Evolutionary conservation across 371 early-diverging fungal species (phyloP).

Genomic region (Gilbertella persicaria): DNA sequence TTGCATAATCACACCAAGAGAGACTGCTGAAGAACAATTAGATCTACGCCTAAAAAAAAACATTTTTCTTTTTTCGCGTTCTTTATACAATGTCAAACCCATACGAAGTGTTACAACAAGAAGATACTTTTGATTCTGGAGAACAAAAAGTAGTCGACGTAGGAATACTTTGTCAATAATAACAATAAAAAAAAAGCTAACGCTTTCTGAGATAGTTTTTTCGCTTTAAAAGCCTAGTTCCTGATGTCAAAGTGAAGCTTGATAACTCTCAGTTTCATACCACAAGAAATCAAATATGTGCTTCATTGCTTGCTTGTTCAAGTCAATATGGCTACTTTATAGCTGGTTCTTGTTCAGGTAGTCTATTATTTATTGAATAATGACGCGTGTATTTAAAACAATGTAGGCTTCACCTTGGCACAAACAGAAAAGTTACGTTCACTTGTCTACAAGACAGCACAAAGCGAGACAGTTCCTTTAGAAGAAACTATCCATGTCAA

Average conservation of each 20-base stretch:
- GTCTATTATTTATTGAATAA: no score
- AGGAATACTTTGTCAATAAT: background rate
- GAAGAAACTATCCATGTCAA: slow-evolving; percentile 10
- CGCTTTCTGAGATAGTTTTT: slow-evolving; percentile 27
- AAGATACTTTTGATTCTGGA: slow-evolving; percentile 1
- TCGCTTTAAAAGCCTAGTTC: slow-evolving; percentile 35
- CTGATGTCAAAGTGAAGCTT: slow-evolving; percentile 42
- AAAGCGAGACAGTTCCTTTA: slow-evolving; percentile 19
- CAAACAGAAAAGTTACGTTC: slow-evolving; percentile 27
- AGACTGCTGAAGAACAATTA: no score
- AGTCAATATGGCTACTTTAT: slow-evolving; percentile 47
- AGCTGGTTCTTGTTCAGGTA: slow-evolving; percentile 39
- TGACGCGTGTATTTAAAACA: background rate
- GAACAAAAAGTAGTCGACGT: slow-evolving; percentile 2
- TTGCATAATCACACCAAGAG: no score
- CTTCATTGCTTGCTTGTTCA: slow-evolving; percentile 39
- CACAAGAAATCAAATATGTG: slow-evolving; percentile 11
- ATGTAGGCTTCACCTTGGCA: slow-evolving; percentile 40
- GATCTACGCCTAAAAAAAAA: no score
- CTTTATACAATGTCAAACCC: slow-evolving; percentile 7
- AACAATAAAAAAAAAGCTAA: background rate
- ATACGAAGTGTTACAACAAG: slow-evolving; percentile 7
- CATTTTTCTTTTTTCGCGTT: slow-evolving; percentile 3
- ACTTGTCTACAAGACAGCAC: slow-evolving; percentile 19
- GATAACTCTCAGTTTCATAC: slow-evolving; percentile 26